Base-by-base conservation (phyloP, 768 basidiomycete genomes). In the Termitomyces sp. region DNA sequence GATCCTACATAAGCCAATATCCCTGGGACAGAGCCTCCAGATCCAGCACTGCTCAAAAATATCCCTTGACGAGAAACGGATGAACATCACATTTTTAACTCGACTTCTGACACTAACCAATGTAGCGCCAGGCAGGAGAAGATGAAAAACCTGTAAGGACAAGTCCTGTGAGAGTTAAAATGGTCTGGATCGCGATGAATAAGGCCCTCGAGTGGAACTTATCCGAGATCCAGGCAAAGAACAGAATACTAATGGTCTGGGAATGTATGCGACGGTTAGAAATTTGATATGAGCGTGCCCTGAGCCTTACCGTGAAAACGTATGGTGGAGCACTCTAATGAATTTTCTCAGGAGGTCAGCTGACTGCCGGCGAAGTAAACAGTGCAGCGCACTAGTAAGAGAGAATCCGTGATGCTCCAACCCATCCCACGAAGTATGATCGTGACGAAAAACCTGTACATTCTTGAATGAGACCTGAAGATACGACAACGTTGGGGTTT, bases 351-450 rank as follows among this genome's bases (percentile, higher is more conserved):
- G 8, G n/a, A 22, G 49, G 16, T 37, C 18, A 42, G n/a, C 3
- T 55, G 32, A 34, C 10, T 41, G 51, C 12, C 41, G 39, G 14
- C 48, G 29, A 48, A 31, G 41, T 16, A 39, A 51, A 66, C 43
- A 52, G 62, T 59, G 14, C 47, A 52, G 61, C 60, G n/a, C 42
- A 78, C 78, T 66, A 81, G 57, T 44, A 81, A 68, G 47, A 80
- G 63, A 13, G 79, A 76, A 26, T 73, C 66, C 16, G 65, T 65
- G 36, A 74, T 60, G 52, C 70, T 74, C 79, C 79, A 81, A 14
- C 79, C 79, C 75, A 81, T 75, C 4, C 76, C 76, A 20, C 72
- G 69, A 49, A 81, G 67, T 42, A 81, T 79, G 53, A 76, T 72
- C 6, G 79, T 75, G 31, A 81, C 60, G 55, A 81, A 81, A 58